phyloP scores from a whole-genome alignment of 2,329 filamentous ascomycete genomes.

The Byssochlamys sp. region DNA sequence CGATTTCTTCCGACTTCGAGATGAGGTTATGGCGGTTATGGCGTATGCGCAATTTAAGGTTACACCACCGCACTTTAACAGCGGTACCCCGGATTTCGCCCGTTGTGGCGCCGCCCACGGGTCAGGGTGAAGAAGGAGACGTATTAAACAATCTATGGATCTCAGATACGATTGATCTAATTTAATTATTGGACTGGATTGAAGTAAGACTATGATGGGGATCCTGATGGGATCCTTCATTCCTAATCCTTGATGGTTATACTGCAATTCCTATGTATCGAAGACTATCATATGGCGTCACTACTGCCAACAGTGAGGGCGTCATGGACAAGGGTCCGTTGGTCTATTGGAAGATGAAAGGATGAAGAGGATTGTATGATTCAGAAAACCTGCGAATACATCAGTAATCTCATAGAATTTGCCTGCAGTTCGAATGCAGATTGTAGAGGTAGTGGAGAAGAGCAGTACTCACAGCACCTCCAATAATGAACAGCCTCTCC shows the following conservation, averaged over 20 bases:
- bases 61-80: not conserved
- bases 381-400: not conserved
- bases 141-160: too few species aligned
- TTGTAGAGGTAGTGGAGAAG: not conserved
- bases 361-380: not conserved
- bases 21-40: not conserved
- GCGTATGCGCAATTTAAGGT: not conserved
- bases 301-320: too few species aligned
- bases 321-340: too few species aligned
- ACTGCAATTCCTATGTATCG: too few species aligned
- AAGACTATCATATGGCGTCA: too few species aligned
- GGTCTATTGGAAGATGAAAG: too few species aligned
- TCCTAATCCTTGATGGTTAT: too few species aligned
- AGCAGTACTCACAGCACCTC: slow-evolving; percentile 62
- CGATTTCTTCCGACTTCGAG: not conserved
- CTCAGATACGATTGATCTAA: too few species aligned
- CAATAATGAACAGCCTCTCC: slow-evolving; percentile 90
- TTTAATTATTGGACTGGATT: too few species aligned
- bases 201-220: too few species aligned
- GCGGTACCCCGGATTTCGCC: not conserved
- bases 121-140: not conserved
- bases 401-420: not conserved
- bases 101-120: not conserved
- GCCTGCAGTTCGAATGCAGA: not conserved
- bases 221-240: too few species aligned